These are phyloP conservation scores for Trichophyton mentagrophytes DNA, from an alignment of 2,329 filamentous ascomycete genomes.

Conservation along the genomic window DNA sequence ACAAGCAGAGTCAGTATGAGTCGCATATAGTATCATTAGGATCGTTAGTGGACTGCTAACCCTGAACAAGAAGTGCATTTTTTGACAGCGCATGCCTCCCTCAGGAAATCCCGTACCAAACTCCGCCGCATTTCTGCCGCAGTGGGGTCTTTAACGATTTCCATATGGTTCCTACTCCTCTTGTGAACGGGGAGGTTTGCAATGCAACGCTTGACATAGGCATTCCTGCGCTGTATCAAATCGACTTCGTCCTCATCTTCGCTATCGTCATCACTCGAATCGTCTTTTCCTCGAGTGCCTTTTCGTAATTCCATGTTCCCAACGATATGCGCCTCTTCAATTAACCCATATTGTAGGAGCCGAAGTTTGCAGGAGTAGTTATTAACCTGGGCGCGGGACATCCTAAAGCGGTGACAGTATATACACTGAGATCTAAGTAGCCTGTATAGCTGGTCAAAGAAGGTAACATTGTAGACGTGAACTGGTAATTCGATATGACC, in stretches of 20 bases:
- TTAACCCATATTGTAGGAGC: constrained; percentile 70
- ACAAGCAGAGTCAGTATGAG: constrained; percentile 9
- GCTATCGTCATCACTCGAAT: constrained; percentile 50
- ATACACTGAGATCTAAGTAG: constrained; percentile 76
- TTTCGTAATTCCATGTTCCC: constrained; percentile 37
- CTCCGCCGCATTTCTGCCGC: constrained; percentile 62
- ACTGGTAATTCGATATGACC: constrained; percentile 92
- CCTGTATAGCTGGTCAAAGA: constrained; percentile 81
- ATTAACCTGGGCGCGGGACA: constrained; percentile 64
- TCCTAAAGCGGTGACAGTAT: constrained; percentile 78
- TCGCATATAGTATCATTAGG: not conserved
- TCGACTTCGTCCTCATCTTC: constrained; percentile 46
- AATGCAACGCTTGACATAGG: constrained; percentile 63
- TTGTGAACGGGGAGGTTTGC: constrained; percentile 43
- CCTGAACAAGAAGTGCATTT: constrained; percentile 55
- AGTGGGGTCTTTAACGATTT: constrained; percentile 65
- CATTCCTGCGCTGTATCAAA: constrained; percentile 44
- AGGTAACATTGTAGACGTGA: constrained; percentile 90
- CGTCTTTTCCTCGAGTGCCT: constrained; percentile 36
- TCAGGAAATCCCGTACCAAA: constrained; percentile 70
- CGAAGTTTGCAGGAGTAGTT: constrained; percentile 72
- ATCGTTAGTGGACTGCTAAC: constrained; percentile 21
- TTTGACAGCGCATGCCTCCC: constrained; percentile 54
- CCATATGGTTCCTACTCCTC: constrained; percentile 30
- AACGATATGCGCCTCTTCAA: constrained; percentile 53